Evolutionary conservation across 1,284 basidiomycete genomes (phyloP), one percentile per base, ranked within the genome.

Genomic region (Austroboletus niveus): DNA sequence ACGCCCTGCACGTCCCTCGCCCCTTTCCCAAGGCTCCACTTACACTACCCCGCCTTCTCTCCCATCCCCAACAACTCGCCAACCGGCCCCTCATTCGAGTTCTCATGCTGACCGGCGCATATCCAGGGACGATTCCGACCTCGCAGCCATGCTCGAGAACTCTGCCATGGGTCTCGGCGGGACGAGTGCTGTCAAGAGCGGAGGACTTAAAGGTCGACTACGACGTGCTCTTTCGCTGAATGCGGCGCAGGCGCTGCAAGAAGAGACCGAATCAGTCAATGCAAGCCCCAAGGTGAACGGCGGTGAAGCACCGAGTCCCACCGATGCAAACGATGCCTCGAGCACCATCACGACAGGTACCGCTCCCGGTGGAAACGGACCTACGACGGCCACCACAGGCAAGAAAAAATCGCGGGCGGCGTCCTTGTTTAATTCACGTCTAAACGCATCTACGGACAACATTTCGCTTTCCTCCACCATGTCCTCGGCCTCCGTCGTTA

Each of bases 381-480:
- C 68, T 31, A 66, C 68, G 20, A 78, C 52, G 2, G 46, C 78
- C 20, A 78, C 80, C 5, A 74, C 57, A 2, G 46, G 39, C 42
- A 86, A 85, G 73, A 89, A 88, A 71, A 83, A 81, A 62, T 79
- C 80, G 42, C 80, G 85, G 11, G 81, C 88, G 46, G 79, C 81
- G 14, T 82, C 78, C 40, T 69, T 96, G 57, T 95, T 99, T 79
- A 96, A 94, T 71, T 86, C 89, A 58, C 87, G 90, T 60, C 75
- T 94, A 64, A 98, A 99, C 69, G 87, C 89, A 45, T 94, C 90
- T 51, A 97, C 94, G 42, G 95, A 99, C 71, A 99, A 99, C 71
- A 96, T 99, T 57, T 97, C 94, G 32, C 84, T 99, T 47, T 92
- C 89, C 31, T 96, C 92, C n/a, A 98, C 96, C 41, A 95, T 98